Conservation (phyloP, 805 yeast species). For the Metschnikowia proteae region DNA sequence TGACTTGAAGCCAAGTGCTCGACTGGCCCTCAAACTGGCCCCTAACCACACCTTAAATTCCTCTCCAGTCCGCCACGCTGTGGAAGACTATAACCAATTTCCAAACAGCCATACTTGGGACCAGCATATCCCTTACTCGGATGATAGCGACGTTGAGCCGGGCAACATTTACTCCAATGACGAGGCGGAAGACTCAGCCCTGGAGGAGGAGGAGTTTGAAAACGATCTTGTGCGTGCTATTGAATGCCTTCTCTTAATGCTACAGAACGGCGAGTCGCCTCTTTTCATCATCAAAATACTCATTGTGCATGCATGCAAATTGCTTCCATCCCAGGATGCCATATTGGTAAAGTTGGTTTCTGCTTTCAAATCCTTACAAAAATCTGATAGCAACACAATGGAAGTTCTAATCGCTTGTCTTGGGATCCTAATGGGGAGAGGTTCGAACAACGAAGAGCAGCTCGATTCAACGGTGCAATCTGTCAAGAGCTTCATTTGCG, state of each 20-base stretch:
- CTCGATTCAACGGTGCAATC: background rate
- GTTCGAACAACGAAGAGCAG: background rate
- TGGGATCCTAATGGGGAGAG: conserved; percentile 18
- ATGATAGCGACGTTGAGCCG: conserved; percentile 25
- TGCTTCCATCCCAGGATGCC: conserved; percentile 5
- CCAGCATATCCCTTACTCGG: conserved; percentile 26
- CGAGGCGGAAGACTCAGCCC: background rate
- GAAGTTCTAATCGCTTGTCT: conserved; percentile 23
- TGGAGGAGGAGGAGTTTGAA: background rate
- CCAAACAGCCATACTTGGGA: conserved; percentile 12
- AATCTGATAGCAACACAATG: conserved; percentile 15
- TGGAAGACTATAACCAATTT: background rate
- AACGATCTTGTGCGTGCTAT: background rate
- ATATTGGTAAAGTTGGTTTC: conserved; percentile 19
- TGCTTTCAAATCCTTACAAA: conserved; percentile 19
- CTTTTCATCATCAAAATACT: conserved; percentile 23
- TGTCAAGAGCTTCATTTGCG: background rate
- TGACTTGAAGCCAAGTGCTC: background rate
- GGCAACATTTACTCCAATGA: conserved; percentile 8
- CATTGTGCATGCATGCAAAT: conserved; percentile 19
- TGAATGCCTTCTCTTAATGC: conserved; percentile 11
- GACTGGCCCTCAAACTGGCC: background rate
- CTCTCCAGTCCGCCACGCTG: background rate
- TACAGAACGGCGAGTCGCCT: conserved; percentile 30
- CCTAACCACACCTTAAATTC: background rate